Conservation (phyloP, 257 asterid species). For the Ligustrum vulgare region DNA sequence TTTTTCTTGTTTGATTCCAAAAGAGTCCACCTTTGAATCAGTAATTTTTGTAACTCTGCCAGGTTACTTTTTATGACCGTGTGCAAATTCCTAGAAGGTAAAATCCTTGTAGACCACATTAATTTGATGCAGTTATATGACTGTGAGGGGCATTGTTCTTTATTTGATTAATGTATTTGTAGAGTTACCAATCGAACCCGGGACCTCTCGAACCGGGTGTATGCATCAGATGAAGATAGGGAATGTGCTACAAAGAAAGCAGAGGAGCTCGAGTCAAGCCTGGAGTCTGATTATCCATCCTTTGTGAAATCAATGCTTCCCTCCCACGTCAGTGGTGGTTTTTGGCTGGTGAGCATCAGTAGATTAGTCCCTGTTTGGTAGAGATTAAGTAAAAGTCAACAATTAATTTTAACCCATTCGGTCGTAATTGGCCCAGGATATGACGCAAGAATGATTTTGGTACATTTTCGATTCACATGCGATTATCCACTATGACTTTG, state of each 20-base stretch:
- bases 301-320: constrained; percentile 85
- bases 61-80: constrained; percentile 64
- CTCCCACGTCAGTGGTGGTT: constrained; percentile 94
- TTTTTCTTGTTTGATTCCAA: neutral
- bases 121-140: neutral
- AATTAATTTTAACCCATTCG: too few species aligned
- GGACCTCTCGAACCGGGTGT: constrained; percentile 51
- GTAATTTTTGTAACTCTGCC: constrained; percentile 16
- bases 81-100: constrained; percentile 77
- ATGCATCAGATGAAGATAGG: constrained; percentile 79
- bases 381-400: too few species aligned
- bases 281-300: constrained; percentile 50
- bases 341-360: constrained; percentile 75
- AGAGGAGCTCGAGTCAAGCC: constrained; percentile 50
- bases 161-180: neutral
- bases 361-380: neutral
- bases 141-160: neutral
- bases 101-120: neutral
- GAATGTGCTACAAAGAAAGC: constrained; percentile 60
- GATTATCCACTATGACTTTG: neutral
- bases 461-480: neutral
- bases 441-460: neutral
- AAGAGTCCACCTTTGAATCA: neutral
- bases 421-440: neutral
- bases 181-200: constrained; percentile 50